Base-by-base conservation (phyloP, 2,329 filamentous ascomycete genomes). In the Neonectria hederae region DNA sequence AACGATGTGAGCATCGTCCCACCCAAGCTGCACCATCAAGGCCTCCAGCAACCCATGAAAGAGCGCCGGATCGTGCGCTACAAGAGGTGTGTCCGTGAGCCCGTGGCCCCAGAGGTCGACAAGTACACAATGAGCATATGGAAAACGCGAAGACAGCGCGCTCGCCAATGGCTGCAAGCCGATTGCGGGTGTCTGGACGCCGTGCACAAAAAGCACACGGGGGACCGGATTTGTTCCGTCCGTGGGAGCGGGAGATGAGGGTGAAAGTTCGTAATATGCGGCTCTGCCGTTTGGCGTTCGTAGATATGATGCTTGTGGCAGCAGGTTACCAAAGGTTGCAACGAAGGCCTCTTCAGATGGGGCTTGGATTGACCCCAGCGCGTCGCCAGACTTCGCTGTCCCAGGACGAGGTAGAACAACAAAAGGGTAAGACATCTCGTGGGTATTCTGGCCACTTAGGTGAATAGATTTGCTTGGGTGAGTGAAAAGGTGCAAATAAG, bases 41-140 rank as follows among this genome's bases (percentile, higher is more conserved):
- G 62, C 63, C 5, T 81, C 76, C 0, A 87, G 58, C 3, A 83
- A 69, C 0, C 17, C 17, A 49, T 83, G 80, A 60, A 87, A 86
- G 1, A 86, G 63, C 0, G 58, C 42, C 0, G 80, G 66, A 0
- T 75, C 75, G 56, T 86, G 83, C 0, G 84, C 69, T 0, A 70
- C 30, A 1, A 82, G 3, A 0, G 84, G 84, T 0, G 84, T 86
- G 6, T 82, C 81, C 28, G 76, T 81, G n/a, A 87, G 72, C 0
- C 84, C 84, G 54, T 87, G 85, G 30, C 85, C 85, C 83, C 83
- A 87, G 11, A 83, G 78, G 59, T 87, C 85, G 14, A 84, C 19
- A 1, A 85, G 73, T 0, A 83, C 80, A 32, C 82, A 75, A 11
- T 82, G 76, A 0, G 82, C 71, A 0, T 67, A 26, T 0, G 83